Percentiles rank a stretch among this genome's conserved stretches.
These are phyloP conservation scores for Camillea tinctor DNA, from an alignment of 2,329 filamentous ascomycete genomes.

Conservation along the genomic window DNA sequence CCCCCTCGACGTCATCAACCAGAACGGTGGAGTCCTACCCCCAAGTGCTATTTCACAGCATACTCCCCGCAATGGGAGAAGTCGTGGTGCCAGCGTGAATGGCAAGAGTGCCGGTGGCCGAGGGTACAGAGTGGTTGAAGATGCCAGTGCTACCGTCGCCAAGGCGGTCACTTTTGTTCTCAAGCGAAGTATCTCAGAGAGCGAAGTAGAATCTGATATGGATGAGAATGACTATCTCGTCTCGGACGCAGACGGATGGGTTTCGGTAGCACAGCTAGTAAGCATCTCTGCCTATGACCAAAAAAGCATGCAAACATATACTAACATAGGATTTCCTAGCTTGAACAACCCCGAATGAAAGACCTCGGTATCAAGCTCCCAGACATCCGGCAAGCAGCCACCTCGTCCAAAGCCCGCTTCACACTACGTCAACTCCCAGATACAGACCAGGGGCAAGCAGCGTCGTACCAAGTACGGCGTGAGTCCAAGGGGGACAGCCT, in stretches of 20 bases:
- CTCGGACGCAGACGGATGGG: constrained; percentile 41
- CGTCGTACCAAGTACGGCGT: constrained; percentile 38
- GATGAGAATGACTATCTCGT: constrained; percentile 32
- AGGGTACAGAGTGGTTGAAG: constrained; percentile 42
- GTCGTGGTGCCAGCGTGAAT: constrained; percentile 39
- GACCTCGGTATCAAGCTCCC: constrained; percentile 35
- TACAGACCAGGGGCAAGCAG: constrained; percentile 23
- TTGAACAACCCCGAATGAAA: constrained; percentile 35
- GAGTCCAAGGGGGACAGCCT: constrained; percentile 28
- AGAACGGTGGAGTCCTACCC: constrained; percentile 36
- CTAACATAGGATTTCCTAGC: constrained; percentile 24
- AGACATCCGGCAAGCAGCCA: constrained; percentile 36
- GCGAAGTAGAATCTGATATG: constrained; percentile 35
- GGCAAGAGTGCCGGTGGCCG: constrained; percentile 35
- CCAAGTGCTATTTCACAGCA: constrained; percentile 36
- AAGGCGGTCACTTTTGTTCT: constrained; percentile 43
- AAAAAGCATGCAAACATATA: background rate
- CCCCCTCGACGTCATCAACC: constrained; percentile 35
- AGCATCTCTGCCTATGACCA: background rate
- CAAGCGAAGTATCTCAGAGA: constrained; percentile 38
- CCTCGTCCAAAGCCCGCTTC: constrained; percentile 39
- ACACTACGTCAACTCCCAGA: constrained; percentile 30
- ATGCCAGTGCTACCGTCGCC: constrained; percentile 38
- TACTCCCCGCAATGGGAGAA: constrained; percentile 38
- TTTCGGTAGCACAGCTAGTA: constrained; percentile 40